Evolutionary conservation across 2,329 filamentous ascomycete species (phyloP).

Genomic region (Nigrospora oryzae): DNA sequence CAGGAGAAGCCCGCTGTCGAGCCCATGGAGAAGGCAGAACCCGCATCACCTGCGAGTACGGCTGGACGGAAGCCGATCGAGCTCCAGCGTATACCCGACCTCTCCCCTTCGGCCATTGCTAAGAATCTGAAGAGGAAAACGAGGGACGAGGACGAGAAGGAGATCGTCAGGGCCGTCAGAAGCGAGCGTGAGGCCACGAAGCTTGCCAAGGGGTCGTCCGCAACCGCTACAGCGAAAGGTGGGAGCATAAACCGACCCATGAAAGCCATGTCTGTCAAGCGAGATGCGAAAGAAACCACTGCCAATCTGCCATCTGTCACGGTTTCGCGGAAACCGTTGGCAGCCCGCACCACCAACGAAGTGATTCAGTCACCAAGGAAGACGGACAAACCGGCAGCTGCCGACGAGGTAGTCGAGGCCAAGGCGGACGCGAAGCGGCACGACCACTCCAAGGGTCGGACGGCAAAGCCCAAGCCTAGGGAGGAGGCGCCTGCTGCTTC

Average conservation of each 20-base stretch:
- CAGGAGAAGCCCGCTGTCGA: not conserved
- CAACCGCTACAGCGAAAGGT: conserved; percentile 14
- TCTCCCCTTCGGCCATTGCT: conserved; percentile 12
- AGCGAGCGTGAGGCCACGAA: conserved; percentile 10
- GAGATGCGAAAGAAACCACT: conserved; percentile 27
- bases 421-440: conserved; percentile 26
- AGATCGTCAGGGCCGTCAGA: conserved; percentile 23
- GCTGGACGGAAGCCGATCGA: not conserved
- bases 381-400: conserved; percentile 19
- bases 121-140: conserved; percentile 54
- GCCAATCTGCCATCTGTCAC: conserved; percentile 11
- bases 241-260: conserved; percentile 26
- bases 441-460: conserved; percentile 5
- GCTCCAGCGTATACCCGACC: conserved; percentile 4
- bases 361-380: conserved; percentile 53
- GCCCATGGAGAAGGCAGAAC: conserved; percentile 3
- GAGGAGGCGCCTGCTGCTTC: conserved; percentile 7
- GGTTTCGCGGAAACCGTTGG: conserved; percentile 37
- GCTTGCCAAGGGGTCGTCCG: conserved; percentile 11
- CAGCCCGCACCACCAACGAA: conserved; percentile 52
- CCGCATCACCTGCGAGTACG: not conserved
- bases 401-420: conserved; percentile 27
- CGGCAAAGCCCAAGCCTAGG: conserved; percentile 10
- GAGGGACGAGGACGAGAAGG: conserved; percentile 44
- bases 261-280: conserved; percentile 35